A percentile compares a stretch with the other conserved stretches of the same genome.
phyloP scores from a whole-genome alignment of 164 flowering plant genomes.

The Chimonanthus salicifolius region DNA sequence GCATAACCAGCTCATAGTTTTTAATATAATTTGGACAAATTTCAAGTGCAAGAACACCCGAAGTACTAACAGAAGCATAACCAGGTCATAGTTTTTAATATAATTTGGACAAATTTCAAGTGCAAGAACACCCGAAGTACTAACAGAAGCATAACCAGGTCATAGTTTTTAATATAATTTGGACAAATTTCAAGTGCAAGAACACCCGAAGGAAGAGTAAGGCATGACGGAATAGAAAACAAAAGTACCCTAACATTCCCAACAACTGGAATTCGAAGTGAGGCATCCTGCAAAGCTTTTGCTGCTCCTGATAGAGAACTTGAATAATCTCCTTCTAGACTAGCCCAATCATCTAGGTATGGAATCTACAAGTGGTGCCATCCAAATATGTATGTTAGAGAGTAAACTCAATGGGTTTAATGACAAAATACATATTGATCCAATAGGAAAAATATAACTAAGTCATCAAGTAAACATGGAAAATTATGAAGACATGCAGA shows the following conservation, averaged over 20 bases:
- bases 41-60: not conserved
- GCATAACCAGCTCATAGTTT: not conserved
- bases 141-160: not conserved
- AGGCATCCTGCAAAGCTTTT: slow-evolving; percentile 57
- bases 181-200: not conserved
- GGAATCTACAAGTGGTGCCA: slow-evolving; percentile 42
- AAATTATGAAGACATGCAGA: too few relatives aligned
- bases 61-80: not conserved
- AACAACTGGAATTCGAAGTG: slow-evolving; percentile 47
- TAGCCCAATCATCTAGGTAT: slow-evolving; percentile 62
- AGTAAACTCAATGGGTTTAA: too few relatives aligned
- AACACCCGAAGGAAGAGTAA: not conserved
- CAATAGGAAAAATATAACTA: not conserved
- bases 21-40: not conserved
- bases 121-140: not conserved
- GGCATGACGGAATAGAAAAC: not conserved
- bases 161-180: not conserved
- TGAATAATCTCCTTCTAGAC: slow-evolving; percentile 51
- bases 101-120: not conserved
- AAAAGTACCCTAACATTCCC: slow-evolving; percentile 51
- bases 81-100: not conserved
- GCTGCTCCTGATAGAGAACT: slow-evolving; percentile 44
- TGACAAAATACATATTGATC: not conserved
- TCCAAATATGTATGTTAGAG: not conserved
- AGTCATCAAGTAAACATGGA: not conserved